phyloP scores from a whole-genome alignment of 192 early-diverging fungal genomes.

The Coemansia sp. region DNA sequence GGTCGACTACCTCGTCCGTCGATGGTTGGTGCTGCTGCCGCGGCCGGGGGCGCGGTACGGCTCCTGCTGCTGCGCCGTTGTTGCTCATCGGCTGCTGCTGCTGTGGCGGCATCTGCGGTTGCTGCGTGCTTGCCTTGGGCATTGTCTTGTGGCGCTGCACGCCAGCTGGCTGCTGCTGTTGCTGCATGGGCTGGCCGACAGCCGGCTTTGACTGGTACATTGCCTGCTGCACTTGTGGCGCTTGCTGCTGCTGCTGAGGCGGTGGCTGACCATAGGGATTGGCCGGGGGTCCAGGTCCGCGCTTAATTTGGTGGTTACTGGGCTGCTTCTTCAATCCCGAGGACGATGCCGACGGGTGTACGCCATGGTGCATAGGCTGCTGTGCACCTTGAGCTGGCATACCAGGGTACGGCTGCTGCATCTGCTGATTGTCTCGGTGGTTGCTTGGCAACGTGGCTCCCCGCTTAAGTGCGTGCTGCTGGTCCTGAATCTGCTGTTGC shows the following conservation, averaged over 20 bases:
- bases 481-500: constrained; percentile 43
- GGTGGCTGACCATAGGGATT: constrained; percentile 41
- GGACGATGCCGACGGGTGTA: not conserved
- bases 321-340: constrained; percentile 36
- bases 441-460: constrained; percentile 40
- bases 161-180: constrained; percentile 20
- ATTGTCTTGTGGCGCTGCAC: constrained; percentile 48
- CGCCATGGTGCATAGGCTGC: constrained; percentile 1
- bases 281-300: constrained; percentile 16
- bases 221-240: constrained; percentile 21
- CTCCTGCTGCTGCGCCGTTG: constrained; percentile 13
- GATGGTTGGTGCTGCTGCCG: constrained; percentile 61
- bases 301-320: constrained; percentile 52
- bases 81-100: not conserved
- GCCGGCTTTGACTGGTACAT: constrained; percentile 12
- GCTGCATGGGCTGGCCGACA: constrained; percentile 16
- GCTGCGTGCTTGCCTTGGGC: constrained; percentile 25
- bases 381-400: constrained; percentile 10
- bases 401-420: constrained; percentile 24
- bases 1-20: constrained; percentile 81
- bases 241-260: constrained; percentile 17
- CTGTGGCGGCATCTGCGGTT: constrained; percentile 13
- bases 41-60: constrained; percentile 53
- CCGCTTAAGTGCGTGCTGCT: constrained; percentile 46
- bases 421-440: constrained; percentile 20